A percentile compares a stretch with the other conserved stretches of the same genome.
Conservation (phyloP, 1,139 yeast species). For the Nakaseomyces glabratus region DNA sequence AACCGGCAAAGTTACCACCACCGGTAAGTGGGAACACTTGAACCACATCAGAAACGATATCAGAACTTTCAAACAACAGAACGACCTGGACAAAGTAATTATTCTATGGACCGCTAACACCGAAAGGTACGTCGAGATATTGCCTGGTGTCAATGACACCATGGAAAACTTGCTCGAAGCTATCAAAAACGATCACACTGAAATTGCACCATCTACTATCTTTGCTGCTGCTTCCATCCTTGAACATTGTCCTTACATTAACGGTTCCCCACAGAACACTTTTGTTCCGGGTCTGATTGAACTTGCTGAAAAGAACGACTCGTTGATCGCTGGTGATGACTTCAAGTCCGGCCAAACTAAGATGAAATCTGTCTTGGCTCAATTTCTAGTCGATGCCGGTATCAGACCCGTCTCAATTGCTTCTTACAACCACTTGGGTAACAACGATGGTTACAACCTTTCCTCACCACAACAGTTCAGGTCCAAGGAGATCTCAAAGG, state of each 20-base stretch:
- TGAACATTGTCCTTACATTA: slow-evolving; percentile 81
- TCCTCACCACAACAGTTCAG: slow-evolving; percentile 89
- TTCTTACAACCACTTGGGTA: slow-evolving; percentile 92
- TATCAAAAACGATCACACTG: slow-evolving; percentile 70
- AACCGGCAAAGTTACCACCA: slow-evolving; percentile 44
- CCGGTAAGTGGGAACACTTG: slow-evolving; percentile 82
- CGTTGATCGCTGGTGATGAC: slow-evolving; percentile 94
- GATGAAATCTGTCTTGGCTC: slow-evolving; percentile 89
- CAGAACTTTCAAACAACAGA: slow-evolving; percentile 62
- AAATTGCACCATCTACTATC: slow-evolving; percentile 82
- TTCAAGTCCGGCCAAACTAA: slow-evolving; percentile 97
- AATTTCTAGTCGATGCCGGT: slow-evolving; percentile 94
- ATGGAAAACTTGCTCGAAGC: slow-evolving; percentile 69
- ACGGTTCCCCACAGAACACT: slow-evolving; percentile 96
- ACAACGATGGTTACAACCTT: slow-evolving; percentile 90
- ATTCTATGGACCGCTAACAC: slow-evolving; percentile 97
- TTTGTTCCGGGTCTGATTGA: slow-evolving; percentile 93
- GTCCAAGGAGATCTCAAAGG: slow-evolving; percentile 89
- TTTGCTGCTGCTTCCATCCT: slow-evolving; percentile 90
- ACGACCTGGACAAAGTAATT: slow-evolving; percentile 75
- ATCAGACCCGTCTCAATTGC: slow-evolving; percentile 91
- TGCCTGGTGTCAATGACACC: slow-evolving; percentile 79
- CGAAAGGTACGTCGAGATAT: slow-evolving; percentile 78
- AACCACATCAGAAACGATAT: slow-evolving; percentile 81
- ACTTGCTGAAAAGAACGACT: slow-evolving; percentile 67